These are phyloP conservation scores for Pogostemon cablin DNA, from an alignment of 257 asterid species.

Conservation along the genomic window DNA sequence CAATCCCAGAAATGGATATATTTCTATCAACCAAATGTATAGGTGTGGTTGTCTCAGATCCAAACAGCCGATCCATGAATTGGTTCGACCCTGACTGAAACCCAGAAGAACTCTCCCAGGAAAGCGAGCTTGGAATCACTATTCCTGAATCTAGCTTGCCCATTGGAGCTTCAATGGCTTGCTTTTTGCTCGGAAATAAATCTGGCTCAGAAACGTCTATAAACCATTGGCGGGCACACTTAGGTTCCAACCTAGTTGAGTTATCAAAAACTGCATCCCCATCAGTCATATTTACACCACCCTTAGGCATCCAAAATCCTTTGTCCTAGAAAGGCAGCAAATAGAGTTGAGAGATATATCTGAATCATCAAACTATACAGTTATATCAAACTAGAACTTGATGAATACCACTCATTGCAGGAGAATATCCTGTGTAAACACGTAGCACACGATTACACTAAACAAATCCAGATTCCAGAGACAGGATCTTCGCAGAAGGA, in stretches of 20 bases:
- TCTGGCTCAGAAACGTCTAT: conserved; percentile 62
- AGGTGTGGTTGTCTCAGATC: conserved; percentile 51
- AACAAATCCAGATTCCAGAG: not conserved
- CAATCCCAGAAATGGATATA: conserved; percentile 46
- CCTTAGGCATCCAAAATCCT: conserved; percentile 79
- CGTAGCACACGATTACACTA: not conserved
- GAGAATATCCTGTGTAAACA: not conserved
- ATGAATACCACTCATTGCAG: not conserved
- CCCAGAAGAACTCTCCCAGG: conserved; percentile 73
- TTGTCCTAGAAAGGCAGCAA: conserved; percentile 58
- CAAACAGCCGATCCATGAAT: conserved; percentile 71
- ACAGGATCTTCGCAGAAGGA: not conserved
- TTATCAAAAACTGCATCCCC: conserved; percentile 63
- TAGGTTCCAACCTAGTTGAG: conserved; percentile 61
- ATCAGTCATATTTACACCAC: conserved; percentile 55
- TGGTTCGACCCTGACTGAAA: conserved; percentile 58
- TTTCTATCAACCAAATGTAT: conserved; percentile 41
- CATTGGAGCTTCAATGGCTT: conserved; percentile 53
- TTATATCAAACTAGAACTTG: conserved; percentile 1
- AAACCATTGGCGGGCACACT: conserved; percentile 73
- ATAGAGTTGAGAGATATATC: conserved; percentile 6
- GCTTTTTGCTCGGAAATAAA: conserved; percentile 71
- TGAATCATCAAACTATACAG: conserved; percentile 4
- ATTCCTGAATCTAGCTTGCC: conserved; percentile 54
- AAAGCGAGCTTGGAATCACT: conserved; percentile 42